Evolutionary conservation across 495 filamentous ascomycete species (phyloP).

Genomic region (Bacidia gigantensis): DNA sequence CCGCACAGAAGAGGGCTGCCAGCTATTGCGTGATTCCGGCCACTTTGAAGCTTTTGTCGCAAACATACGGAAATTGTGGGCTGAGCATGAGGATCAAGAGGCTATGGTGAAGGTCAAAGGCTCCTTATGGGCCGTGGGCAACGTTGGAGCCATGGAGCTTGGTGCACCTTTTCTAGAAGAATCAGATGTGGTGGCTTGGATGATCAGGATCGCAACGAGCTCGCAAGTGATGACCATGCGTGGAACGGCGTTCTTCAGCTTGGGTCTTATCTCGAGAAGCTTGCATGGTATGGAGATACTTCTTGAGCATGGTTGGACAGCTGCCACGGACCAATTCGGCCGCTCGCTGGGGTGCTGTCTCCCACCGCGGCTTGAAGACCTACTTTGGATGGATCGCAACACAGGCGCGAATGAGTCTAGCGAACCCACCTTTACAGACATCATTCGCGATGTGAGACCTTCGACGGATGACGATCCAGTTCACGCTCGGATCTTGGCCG

Average conservation of each 20-base stretch:
- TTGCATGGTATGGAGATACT: constrained; percentile 85
- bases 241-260: constrained; percentile 90
- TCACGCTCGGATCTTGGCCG: constrained; percentile 60
- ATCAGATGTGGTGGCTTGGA: constrained; percentile 68
- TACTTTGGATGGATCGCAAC: constrained; percentile 45
- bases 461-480: constrained; percentile 43
- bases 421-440: constrained; percentile 11
- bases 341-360: constrained; percentile 77
- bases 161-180: constrained; percentile 86
- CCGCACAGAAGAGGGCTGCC: constrained; percentile 82
- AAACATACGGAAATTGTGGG: constrained; percentile 71
- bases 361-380: constrained; percentile 57
- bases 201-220: constrained; percentile 72
- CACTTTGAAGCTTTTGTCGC: constrained; percentile 88
- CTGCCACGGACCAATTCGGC: constrained; percentile 70
- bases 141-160: constrained; percentile 95
- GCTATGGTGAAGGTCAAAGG: constrained; percentile 89
- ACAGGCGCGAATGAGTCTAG: constrained; percentile 26
- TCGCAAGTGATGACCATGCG: constrained; percentile 83
- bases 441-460: constrained; percentile 13
- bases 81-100: constrained; percentile 75
- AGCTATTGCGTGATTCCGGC: constrained; percentile 75
- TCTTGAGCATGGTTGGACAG: constrained; percentile 78
- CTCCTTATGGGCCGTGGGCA: constrained; percentile 93
- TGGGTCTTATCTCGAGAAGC: constrained; percentile 84